phyloP scores from a whole-genome alignment of 768 basidiomycete species.

The Lentinula aciculospora region DNA sequence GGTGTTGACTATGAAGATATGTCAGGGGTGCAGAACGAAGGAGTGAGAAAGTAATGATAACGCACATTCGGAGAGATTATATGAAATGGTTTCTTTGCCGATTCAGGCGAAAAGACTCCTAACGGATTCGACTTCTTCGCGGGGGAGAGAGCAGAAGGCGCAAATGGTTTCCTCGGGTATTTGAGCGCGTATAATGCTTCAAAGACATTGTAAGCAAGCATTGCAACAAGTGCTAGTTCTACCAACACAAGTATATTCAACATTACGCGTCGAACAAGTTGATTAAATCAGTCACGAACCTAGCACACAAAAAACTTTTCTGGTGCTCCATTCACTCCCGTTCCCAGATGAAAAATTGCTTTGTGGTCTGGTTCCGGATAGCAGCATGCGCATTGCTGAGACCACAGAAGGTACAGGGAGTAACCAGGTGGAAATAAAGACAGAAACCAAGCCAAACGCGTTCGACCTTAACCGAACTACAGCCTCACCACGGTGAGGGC shows the following conservation, averaged over 20 bases:
- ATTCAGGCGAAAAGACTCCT: neutral
- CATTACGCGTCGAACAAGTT: neutral
- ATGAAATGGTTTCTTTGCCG: conserved; percentile 3
- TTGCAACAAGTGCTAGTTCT: neutral
- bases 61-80: conserved; percentile 3
- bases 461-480: conserved; percentile 2
- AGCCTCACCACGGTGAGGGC: conserved; percentile 3
- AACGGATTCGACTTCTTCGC: neutral
- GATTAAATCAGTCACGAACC: neutral
- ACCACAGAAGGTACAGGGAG: conserved; percentile 1
- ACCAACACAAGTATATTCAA: neutral
- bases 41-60: neutral
- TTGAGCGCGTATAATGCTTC: conserved; percentile 4
- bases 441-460: neutral
- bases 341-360: neutral
- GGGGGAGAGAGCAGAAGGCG: neutral
- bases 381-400: neutral
- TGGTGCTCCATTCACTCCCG: neutral
- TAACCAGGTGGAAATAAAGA: conserved; percentile 4
- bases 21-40: neutral
- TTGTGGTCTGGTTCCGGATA: neutral
- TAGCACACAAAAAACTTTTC: neutral
- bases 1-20: neutral
- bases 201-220: neutral
- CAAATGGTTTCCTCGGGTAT: neutral